Base-by-base conservation (phyloP, 1,139 yeast species). In the Candida glucosophila region DNA sequence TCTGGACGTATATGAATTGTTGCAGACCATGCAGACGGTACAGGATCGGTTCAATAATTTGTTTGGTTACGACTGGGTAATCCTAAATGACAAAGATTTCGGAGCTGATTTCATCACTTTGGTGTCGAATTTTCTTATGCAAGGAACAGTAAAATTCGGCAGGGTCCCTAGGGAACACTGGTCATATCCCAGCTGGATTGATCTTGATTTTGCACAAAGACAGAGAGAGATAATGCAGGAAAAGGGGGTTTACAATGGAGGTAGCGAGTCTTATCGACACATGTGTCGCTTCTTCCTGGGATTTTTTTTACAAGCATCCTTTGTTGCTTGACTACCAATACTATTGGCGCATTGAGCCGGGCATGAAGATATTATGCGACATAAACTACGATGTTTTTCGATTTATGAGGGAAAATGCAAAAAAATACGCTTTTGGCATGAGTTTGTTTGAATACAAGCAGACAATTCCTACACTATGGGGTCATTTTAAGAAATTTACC, bases 21-120 rank as follows among this genome's bases (percentile, higher is more conserved):
- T 77, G 11, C 64, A 59, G 26, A 72, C 92, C 4, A 73, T 83
- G 23, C 65, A 71, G 29, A 60, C 69, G 26, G 68, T 81, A 19
- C 88, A 83, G 53, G 77, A 72, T 41, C 63, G 90, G 24, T 83
- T 82, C 56, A 82, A 83, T 53, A 44, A 56, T 18, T 54, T 67
- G 29, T 78, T 51, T 48, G 35, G 49, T 28, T 55, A 58, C 32
- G 63, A 58, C 29, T 58, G 47, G 41, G 55, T 56, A 3, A 55
- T 58, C 36, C 36, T 58, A 7, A 58, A 58, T 35, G 60, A 58
- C 32, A 40, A 42, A 24, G 51, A 52, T 4, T 58, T 58, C 28
- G 32, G 39, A 12, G 31, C 29, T 3, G 43, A 41, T n/a, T 56
- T 58, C 32, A 43, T 50, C 4, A 34, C 34, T 23, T 28, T 40